A percentile compares a stretch with the other conserved stretches of the same genome.
Evolutionary conservation across 2,329 filamentous ascomycete species (phyloP).

Genomic region (Penicillium carneum): DNA sequence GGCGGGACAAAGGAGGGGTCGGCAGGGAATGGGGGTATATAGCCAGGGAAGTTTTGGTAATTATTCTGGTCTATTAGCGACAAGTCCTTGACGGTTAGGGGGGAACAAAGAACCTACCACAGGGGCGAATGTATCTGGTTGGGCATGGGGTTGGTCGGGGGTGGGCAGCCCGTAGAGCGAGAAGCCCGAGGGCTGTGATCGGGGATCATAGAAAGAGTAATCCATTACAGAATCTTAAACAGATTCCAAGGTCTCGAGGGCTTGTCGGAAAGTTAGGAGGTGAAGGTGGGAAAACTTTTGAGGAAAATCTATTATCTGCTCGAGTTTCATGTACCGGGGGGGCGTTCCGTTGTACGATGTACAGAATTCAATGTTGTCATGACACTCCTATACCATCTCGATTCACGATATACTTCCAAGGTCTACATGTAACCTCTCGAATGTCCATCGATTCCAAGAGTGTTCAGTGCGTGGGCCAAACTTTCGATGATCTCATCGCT

Average conservation of each 20-base stretch:
- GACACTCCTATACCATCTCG: not conserved
- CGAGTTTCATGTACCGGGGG: not conserved
- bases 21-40: constrained; percentile 51
- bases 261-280: constrained; percentile 5
- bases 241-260: not conserved
- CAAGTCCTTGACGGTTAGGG: not conserved
- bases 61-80: constrained; percentile 38
- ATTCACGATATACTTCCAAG: not conserved
- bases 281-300: not conserved
- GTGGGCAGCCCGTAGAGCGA: constrained; percentile 58
- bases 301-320: constrained; percentile 5
- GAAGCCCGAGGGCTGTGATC: constrained; percentile 53
- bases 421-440: not conserved
- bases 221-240: constrained; percentile 55
- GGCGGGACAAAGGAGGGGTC: constrained; percentile 44
- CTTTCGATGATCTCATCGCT: constrained; percentile 11
- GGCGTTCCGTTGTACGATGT: constrained; percentile 1
- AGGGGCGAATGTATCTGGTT: constrained; percentile 47
- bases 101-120: not conserved
- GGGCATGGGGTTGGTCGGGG: constrained; percentile 50
- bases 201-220: constrained; percentile 60
- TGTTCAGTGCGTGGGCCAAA: not conserved
- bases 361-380: constrained; percentile 9
- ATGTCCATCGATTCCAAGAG: not conserved
- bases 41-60: constrained; percentile 48